A percentile compares a stretch with the other conserved stretches of the same genome.
Conservation (phyloP, 306 rosid genomes). For the Biancaea sappan region DNA sequence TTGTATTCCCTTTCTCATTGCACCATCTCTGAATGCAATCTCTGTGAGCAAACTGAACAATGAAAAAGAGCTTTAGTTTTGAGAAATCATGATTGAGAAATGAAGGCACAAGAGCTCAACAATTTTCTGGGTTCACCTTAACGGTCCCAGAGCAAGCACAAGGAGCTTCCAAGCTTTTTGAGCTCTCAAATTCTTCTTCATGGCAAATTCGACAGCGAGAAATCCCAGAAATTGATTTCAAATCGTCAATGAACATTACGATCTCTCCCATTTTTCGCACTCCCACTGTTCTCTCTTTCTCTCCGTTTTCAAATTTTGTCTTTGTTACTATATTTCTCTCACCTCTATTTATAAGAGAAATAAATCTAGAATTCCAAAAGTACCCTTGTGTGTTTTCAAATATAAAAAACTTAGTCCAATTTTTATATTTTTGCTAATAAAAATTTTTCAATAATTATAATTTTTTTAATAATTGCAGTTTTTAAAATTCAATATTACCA, state of each 20-base stretch:
- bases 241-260: slow-evolving; percentile 59
- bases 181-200: slow-evolving; percentile 78
- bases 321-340: slow-evolving; percentile 16
- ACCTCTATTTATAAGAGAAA: slow-evolving; percentile 42
- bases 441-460: too few species aligned
- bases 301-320: slow-evolving; percentile 33
- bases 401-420: neutral
- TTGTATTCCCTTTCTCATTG: slow-evolving; percentile 82
- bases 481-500: too few species aligned
- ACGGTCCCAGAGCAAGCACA: slow-evolving; percentile 97
- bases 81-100: neutral
- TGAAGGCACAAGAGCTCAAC: neutral
- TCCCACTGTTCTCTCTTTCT: slow-evolving; percentile 11
- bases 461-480: too few species aligned
- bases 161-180: slow-evolving; percentile 76
- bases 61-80: neutral
- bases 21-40: slow-evolving; percentile 99
- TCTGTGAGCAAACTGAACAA: slow-evolving; percentile 87
- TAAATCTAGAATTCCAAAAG: slow-evolving; percentile 40
- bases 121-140: slow-evolving; percentile 54
- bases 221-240: slow-evolving; percentile 47
- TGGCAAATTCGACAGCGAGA: slow-evolving; percentile 88
- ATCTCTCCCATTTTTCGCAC: slow-evolving; percentile 62
- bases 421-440: neutral
- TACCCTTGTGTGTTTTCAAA: slow-evolving; percentile 46